Evolutionary conservation across 257 asterid species (phyloP), one percentile per base, ranked within the genome.

Genomic region (Scutellaria barbata): DNA sequence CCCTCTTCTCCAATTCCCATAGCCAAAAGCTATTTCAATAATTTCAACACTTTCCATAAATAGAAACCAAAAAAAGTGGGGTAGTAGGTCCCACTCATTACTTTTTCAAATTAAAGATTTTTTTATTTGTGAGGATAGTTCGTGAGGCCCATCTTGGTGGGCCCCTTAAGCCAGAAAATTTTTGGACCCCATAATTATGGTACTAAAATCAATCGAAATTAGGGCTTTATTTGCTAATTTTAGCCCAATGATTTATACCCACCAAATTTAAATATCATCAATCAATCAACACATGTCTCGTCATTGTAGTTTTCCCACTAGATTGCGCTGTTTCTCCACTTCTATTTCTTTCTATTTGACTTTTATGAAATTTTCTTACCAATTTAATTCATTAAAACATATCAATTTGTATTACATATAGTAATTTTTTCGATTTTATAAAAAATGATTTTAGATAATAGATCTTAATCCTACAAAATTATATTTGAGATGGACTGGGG

Each of bases 1-100:
- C 50, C 69, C 17, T 13, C 66, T 46, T 13, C 18, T 68, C 77
- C 46, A 61, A 61, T 72, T 62, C 76, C 71, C 77, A 73, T 60
- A 30, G 81, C 58, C 43, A 63, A 68, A 72, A 57, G 81, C 75
- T 56, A 57, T 79, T 60, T 54, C 86, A 82, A 78, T 69, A 51
- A 78, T 77, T 71, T 69, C 82, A 48, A 67, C 41, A 76, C 7
- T 64, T 79, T 73, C 81, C 63, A 59, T 14, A 78, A 55, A 50
- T 79, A 68, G 83, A 82, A 79, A 76, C 64, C 48, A 79, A 45
- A 73, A 71, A 67, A 75, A 69, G 75, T 58, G 71, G 72, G 53
- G 59, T 48, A 9, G 6, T 45, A 47, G 72, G 33, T 39, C 73
- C 86, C 83, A 63, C 76, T 11, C 11, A 5, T 13, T 41, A 46